These are phyloP conservation scores for Pleurotus eryngii DNA, from an alignment of 768 basidiomycete genomes.

Conservation along the genomic window DNA sequence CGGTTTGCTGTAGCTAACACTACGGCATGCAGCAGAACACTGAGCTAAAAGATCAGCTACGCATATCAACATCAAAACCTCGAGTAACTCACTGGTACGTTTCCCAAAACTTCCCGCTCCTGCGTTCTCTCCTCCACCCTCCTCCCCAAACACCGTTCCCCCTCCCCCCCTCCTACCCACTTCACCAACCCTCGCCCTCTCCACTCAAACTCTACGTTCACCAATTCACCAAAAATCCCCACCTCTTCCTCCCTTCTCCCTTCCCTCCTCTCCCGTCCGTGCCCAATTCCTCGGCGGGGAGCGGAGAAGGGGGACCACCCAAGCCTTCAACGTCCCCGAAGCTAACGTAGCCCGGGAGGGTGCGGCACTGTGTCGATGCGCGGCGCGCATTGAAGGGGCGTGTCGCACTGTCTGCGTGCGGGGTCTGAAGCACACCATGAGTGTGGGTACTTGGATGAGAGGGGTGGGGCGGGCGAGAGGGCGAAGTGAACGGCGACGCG, in stretches of 20 bases:
- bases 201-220: slow-evolving; percentile 7
- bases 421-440: not conserved
- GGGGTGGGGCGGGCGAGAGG: not conserved
- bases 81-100: too few species aligned
- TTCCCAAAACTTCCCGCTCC: too few species aligned
- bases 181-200: not conserved
- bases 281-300: slow-evolving; percentile 10
- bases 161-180: too few species aligned
- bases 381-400: slow-evolving; percentile 61
- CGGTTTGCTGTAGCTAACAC: too few species aligned
- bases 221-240: slow-evolving; percentile 6
- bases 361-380: slow-evolving; percentile 54
- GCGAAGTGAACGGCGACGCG: not conserved
- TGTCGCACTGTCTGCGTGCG: slow-evolving; percentile 13
- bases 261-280: slow-evolving; percentile 7
- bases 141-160: too few species aligned
- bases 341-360: slow-evolving; percentile 63
- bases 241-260: slow-evolving; percentile 5
- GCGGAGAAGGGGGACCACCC: slow-evolving; percentile 49
- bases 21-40: too few species aligned
- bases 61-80: too few species aligned
- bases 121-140: too few species aligned
- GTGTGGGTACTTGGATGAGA: not conserved
- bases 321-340: slow-evolving; percentile 67
- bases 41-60: too few species aligned